phyloP scores from a whole-genome alignment of 164 flowering plant species.

The Hamamelis virginiana region DNA sequence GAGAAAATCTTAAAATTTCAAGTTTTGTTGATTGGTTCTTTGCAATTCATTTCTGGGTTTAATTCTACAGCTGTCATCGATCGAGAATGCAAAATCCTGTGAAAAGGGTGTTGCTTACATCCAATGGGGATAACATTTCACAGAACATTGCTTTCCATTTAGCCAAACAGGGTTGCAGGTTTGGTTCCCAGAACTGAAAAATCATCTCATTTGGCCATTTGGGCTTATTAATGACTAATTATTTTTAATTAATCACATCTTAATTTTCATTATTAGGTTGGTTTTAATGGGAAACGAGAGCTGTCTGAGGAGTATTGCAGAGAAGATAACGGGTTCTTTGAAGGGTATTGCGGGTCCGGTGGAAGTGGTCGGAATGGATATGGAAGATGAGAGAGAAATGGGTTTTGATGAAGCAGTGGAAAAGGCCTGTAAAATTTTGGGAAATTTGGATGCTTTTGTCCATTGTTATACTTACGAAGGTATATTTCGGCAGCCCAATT shows the following conservation, averaged over 20 bases:
- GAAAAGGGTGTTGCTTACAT: constrained; percentile 76
- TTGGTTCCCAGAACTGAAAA: not conserved
- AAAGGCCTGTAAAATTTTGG: constrained; percentile 48
- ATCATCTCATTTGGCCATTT: no score
- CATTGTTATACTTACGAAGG: constrained; percentile 76
- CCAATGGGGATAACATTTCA: constrained; percentile 76
- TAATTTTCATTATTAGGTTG: constrained; percentile 39
- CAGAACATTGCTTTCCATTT: constrained; percentile 59
- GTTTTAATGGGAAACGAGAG: constrained; percentile 81
- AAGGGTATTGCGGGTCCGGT: constrained; percentile 28
- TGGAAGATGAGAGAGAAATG: constrained; percentile 59
- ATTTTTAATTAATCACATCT: not conserved
- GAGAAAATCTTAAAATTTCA: no score
- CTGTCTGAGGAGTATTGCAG: constrained; percentile 32
- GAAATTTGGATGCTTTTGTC: constrained; percentile 75
- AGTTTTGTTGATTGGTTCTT: no score
- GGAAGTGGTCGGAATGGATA: constrained; percentile 74
- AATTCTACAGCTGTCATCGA: no score
- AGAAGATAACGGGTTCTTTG: constrained; percentile 38
- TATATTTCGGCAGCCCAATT: no score
- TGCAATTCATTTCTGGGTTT: no score
- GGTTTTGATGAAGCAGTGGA: constrained; percentile 66
- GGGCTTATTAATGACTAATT: no score
- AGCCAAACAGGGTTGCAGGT: constrained; percentile 84
- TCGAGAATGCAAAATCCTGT: constrained; percentile 33